Conservation (phyloP, 306 rosid genomes). For the Albizia julibrissin region DNA sequence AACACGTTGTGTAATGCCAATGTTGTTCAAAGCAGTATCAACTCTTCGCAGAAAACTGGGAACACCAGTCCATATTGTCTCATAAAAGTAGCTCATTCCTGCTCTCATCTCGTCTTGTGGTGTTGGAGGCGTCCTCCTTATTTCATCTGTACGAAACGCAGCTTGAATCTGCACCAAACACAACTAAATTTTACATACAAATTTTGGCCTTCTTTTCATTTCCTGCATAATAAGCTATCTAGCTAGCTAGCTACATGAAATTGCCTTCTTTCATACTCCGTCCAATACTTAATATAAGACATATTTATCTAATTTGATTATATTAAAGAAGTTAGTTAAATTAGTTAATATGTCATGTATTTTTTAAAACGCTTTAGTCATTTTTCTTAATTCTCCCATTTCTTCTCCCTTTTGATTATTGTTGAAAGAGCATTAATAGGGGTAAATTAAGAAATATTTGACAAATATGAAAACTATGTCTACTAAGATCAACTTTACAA, state of each 20-base stretch:
- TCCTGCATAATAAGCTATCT: not conserved
- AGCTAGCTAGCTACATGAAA: not conserved
- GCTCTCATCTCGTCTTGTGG: conserved; percentile 98
- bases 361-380: too few species aligned
- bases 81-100: conserved; percentile 95
- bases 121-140: conserved; percentile 83
- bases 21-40: conserved; percentile 85
- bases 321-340: too few species aligned
- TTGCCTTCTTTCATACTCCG: too few species aligned
- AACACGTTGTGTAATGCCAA: conserved; percentile 75
- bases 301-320: too few species aligned
- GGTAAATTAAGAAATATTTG: too few species aligned
- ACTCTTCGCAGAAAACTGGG: conserved; percentile 84
- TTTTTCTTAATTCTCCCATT: too few species aligned
- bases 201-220: not conserved
- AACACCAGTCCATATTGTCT: conserved; percentile 90
- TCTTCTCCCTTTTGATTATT: too few species aligned
- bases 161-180: conserved; percentile 72
- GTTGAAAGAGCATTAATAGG: too few species aligned
- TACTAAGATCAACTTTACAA: too few species aligned
- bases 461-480: too few species aligned
- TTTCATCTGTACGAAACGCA: conserved; percentile 93
- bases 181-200: not conserved
- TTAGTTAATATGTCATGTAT: too few species aligned
- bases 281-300: too few species aligned